Percentiles rank a stretch among this genome's conserved stretches.
Evolutionary conservation across 2,329 filamentous ascomycete genomes (phyloP).

Genomic region (Geosmithia flava): DNA sequence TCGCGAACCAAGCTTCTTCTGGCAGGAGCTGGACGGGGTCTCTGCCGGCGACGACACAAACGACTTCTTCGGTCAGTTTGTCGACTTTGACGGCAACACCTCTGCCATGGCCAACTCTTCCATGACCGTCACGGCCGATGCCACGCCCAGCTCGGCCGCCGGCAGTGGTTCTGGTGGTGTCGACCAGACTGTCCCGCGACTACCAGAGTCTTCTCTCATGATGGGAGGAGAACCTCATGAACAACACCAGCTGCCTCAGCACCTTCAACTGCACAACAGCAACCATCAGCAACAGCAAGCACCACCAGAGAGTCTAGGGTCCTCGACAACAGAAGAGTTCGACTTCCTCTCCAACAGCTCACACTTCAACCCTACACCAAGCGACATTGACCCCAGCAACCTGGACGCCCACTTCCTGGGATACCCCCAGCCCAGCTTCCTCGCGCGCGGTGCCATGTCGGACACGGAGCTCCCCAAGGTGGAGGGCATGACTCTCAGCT

Average conservation of each 20-base stretch:
- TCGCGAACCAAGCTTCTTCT: conserved; percentile 20
- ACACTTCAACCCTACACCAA: conserved; percentile 9
- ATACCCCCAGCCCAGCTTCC: conserved; percentile 8
- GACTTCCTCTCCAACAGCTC: conserved; percentile 22
- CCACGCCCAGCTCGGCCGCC: conserved; percentile 3
- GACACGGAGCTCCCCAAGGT: conserved; percentile 33
- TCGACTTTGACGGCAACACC: conserved; percentile 20
- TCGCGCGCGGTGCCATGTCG: conserved; percentile 26
- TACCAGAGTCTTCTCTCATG: conserved; percentile 15
- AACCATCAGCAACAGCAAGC: too few species aligned
- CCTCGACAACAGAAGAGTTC: conserved; percentile 21
- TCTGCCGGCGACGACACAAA: conserved; percentile 13
- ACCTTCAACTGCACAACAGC: too few species aligned
- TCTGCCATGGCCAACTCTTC: conserved; percentile 8
- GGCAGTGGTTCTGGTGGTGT: neutral
- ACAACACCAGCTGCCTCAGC: too few species aligned
- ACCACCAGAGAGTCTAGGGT: conserved; percentile 17
- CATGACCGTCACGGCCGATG: conserved; percentile 7
- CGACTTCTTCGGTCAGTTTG: conserved; percentile 23
- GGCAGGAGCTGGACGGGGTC: conserved; percentile 18
- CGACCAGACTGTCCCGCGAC: conserved; percentile 7
- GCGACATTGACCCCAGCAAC: neutral
- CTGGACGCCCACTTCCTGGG: neutral
- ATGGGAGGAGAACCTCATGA: conserved; percentile 6
- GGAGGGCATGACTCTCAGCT: conserved; percentile 33